Evolutionary conservation across 2,329 filamentous ascomycete genomes (phyloP), one percentile per base, ranked within the genome.

Genomic region (Cladophialophora carrionii): DNA sequence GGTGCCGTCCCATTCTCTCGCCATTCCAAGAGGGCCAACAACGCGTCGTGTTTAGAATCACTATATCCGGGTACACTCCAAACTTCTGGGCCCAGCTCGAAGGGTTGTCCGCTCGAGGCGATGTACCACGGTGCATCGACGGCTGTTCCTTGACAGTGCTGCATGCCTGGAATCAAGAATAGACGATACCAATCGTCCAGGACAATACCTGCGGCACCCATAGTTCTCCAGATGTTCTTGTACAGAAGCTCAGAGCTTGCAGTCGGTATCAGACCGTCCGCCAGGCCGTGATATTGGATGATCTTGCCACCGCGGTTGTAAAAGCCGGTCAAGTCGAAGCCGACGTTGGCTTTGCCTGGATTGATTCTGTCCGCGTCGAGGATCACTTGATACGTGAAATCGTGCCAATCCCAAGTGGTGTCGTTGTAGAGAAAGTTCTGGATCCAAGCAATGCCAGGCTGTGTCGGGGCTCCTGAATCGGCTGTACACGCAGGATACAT

Each of bases 121-220:
- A 75, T 78, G 68, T 83, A 76, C 66, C 75, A 76, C 70, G 78
- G 76, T 2, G 80, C 76, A 48, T 80, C 77, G n/a, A 76, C 74
- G 5, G 80, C 81, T 1, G 70, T 68, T 1, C 63, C 62, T 43
- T 7, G 5, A 69, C 84, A 86, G 72, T 86, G 84, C 10, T 74
- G 75, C 81, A 85, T 83, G 0, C 84, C 84, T 0, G 83, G 83
- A n/a, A 86, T 78, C 22, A 75, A 76, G 70, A 86, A 86, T 69
- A 82, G 81, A 52, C 79, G 79, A 54, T 80, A 78, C 67, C 79
- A 80, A 0, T 76, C 74, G 64, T 80, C 78, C 7, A 80, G 65
- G 0, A 74, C 63, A 4, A 67, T 53, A 0, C 76, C 72, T 0
- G 70, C 61, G 5, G 75, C 55, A 0, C 77, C 74, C 73, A 83